Base-by-base conservation (phyloP, 805 yeast species). In the Barnettozyma sucrosica region DNA sequence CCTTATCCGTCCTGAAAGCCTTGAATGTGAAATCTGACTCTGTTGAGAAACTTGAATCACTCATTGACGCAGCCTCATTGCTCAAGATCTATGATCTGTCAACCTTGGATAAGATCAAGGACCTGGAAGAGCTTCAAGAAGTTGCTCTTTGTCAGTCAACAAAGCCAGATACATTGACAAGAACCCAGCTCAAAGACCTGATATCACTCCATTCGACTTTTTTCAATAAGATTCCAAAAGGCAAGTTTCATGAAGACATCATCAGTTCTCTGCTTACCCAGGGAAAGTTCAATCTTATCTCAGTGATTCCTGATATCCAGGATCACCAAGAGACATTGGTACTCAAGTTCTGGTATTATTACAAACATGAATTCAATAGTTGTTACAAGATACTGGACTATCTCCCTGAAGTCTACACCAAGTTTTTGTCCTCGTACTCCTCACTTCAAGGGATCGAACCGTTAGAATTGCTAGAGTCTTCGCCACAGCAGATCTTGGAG, bases 361-460 rank as follows among this genome's bases (percentile, higher is more conserved):
- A 38, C 44, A 43, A 16, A n/a, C 36, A 47, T 36, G 50, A 47
- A 20, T 47, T 47, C 28, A 47, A 47, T 25, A 47, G 18, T 11
- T 47, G 50, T 39, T 47, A 47, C 38, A 47, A 47, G 24, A 43
- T 47, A 3, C 16, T 47, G n/a, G 50, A 47, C 25, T 43, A 32
- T 14, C 19, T 47, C 5, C 50, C 50, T 8, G 40, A 38, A 7
- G 4, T 13, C n/a, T 47, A 47, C 33, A 43, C 50, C 3, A 20
- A 14, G 2, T 14, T 47, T 18, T 19, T 47, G 10, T 43, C 50
- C 7, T 47, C 44, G 5, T 28, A 43, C 2, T 43, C 47, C 5
- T 43, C 50, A 20, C 26, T 47, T 3, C 40, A 41, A 14, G 50
- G 46, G 3, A 43, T 47, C 4, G 11, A n/a, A 21, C 37, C 50